Conservation (phyloP, 805 yeast genomes). For the Pichia exigua region DNA sequence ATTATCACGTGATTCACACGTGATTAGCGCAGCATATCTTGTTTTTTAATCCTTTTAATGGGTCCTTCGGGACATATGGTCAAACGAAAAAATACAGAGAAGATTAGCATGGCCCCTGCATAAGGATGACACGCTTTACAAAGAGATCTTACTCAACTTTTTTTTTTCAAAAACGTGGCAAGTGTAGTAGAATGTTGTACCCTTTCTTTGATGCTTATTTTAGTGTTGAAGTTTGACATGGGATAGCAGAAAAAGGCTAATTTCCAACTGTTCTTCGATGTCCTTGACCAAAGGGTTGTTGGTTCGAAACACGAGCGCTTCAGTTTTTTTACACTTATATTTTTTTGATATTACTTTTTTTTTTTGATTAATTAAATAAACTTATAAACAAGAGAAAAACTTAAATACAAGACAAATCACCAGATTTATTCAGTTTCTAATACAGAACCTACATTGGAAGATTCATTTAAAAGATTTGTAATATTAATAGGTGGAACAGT, state of each 20-base stretch:
- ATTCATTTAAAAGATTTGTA: constrained; percentile 52
- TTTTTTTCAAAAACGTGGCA: no score
- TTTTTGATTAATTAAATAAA: no score
- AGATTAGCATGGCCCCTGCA: constrained; percentile 99
- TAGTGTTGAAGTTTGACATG: no score
- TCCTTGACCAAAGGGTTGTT: no score
- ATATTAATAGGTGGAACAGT: constrained; percentile 81
- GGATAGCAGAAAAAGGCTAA: no score
- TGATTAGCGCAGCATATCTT: not conserved
- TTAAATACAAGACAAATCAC: not conserved
- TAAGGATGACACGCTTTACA: constrained; percentile 99
- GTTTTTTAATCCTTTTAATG: no score
- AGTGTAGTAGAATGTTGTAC: no score
- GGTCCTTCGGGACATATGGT: constrained; percentile 86
- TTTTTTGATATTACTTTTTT: no score
- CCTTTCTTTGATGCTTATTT: no score
- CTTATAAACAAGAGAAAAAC: not conserved
- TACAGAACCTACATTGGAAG: constrained; percentile 16
- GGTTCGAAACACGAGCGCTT: not conserved
- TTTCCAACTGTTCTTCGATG: no score
- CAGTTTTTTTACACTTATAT: no score
- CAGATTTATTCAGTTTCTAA: constrained; percentile 12
- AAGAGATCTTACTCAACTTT: constrained; percentile 94
- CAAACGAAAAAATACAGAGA: constrained; percentile 99
- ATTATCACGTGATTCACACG: not conserved